Evolutionary conservation across 306 rosid species (phyloP), one percentile per base, ranked within the genome.

Genomic region (Trifolium dubium): DNA sequence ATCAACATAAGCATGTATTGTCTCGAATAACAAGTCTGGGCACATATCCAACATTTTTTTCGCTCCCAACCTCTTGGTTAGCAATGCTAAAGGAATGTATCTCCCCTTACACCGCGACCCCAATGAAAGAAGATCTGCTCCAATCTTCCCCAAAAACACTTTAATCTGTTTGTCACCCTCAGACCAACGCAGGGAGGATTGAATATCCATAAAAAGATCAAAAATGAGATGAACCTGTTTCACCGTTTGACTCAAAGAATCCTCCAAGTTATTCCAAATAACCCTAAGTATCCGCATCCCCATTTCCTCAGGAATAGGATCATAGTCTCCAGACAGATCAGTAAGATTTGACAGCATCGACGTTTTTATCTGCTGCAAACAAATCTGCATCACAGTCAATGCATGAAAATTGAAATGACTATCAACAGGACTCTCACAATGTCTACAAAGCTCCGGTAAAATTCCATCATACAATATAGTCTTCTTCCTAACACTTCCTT

Each of bases 241-340:
- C 83, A 94, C 99, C 2, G 99, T 94, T 79, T 94, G 99, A 86
- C 93, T 94, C 75, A 94, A 82, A 68, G 97, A 95, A 80, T 94
- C 97, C 72, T 94, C 99, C 81, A 94, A 83, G 84, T 94, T 94
- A 77, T 90, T 86, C 99, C 99, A 94, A 68, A 92, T 83, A 61
- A 92, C 86, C 82, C 81, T 81, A 83, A 94, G 88, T 64, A 94
- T 53, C 58, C 93, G 86, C 80, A 90, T 65, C 34, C 92, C 96
- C 92, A 86, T 89, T 67, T 89, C 92, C 86, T 88, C 99, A 0
- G 96, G 80, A 62, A 94, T 82, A 8, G 94, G 97, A 77, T 86
- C 88, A 79, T 88, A 87, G 44, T 74, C 46, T 65, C 82, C 84
- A 0, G 81, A 79, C 43, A 73, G 47, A 65, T 73, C 69, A 61